phyloP scores from a whole-genome alignment of 73 alveolate species.

The Effrenium voratum region DNA sequence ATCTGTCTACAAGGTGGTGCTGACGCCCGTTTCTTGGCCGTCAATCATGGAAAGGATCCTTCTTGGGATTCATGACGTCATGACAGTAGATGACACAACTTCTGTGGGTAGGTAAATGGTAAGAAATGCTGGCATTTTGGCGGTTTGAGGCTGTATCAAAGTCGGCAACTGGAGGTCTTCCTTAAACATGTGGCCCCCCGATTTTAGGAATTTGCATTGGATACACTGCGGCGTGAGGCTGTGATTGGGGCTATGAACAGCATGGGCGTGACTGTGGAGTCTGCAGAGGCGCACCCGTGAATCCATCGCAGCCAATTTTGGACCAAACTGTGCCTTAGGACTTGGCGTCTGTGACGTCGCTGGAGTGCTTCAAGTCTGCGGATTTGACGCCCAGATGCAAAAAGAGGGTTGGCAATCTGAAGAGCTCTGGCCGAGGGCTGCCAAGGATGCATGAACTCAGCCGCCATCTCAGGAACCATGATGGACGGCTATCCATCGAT shows the following conservation, averaged over 20 bases:
- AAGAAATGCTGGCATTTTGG: background rate
- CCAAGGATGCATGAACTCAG: background rate
- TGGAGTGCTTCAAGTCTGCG: conserved; percentile 88
- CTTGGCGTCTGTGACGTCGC: conserved; percentile 74
- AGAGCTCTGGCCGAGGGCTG: background rate
- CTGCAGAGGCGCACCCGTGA: conserved; percentile 57
- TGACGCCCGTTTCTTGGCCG: conserved; percentile 46
- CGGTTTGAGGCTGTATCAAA: background rate
- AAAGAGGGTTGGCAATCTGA: background rate
- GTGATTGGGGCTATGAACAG: conserved; percentile 93
- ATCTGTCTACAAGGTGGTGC: conserved; percentile 79
- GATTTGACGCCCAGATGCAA: conserved; percentile 29
- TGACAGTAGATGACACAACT: no score
- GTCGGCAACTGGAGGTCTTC: background rate
- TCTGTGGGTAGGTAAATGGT: no score
- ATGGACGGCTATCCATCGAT: conserved; percentile 87
- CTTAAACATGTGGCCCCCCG: background rate
- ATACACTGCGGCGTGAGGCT: conserved; percentile 23
- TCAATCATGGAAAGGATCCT: background rate
- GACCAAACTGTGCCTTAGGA: background rate
- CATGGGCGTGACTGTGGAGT: conserved; percentile 92
- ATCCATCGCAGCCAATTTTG: background rate
- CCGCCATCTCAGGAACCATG: conserved; percentile 50
- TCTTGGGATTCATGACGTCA: no score
- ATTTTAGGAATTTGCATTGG: background rate